Conservation (phyloP, 176 grass and related monocot species). For the Echinochloa phyllopogon region DNA sequence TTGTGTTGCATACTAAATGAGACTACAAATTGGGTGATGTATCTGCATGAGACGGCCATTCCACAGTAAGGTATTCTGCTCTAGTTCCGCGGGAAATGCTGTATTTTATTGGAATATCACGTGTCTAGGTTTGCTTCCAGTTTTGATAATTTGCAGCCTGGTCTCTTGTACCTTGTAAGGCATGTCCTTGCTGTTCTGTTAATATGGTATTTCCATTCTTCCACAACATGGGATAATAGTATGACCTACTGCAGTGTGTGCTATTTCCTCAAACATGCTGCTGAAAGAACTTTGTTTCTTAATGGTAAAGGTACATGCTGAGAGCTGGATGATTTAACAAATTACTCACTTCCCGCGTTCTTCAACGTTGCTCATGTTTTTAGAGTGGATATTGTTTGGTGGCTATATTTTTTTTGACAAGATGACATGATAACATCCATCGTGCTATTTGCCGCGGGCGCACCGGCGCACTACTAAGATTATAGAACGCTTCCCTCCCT, state of each 20-base stretch:
- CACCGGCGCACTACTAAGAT: too few species aligned
- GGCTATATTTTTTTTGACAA: neutral
- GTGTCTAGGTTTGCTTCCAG: constrained; percentile 21
- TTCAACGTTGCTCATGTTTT: neutral
- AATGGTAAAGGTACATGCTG: constrained; percentile 34
- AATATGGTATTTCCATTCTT: constrained; percentile 5
- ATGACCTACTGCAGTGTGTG: neutral
- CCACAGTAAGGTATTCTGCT: constrained; percentile 32
- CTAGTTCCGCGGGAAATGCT: constrained; percentile 28
- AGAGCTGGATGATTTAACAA: constrained; percentile 8
- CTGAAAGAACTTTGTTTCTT: constrained; percentile 28
- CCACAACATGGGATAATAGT: constrained; percentile 11
- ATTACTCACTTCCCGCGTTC: neutral
- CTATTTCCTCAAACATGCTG: constrained; percentile 22
- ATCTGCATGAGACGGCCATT: constrained; percentile 32
- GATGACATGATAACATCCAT: neutral
- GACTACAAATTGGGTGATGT: constrained; percentile 20
- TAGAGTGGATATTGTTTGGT: neutral
- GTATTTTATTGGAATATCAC: constrained; percentile 23
- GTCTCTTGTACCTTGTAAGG: constrained; percentile 31
- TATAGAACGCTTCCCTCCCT: neutral
- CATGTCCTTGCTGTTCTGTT: neutral
- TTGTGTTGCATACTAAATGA: constrained; percentile 33
- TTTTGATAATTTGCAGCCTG: constrained; percentile 16
- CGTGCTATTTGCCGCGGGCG: neutral